Base-by-base conservation (phyloP, 371 early-diverging fungal species). In the Conidiobolus incongruus region DNA sequence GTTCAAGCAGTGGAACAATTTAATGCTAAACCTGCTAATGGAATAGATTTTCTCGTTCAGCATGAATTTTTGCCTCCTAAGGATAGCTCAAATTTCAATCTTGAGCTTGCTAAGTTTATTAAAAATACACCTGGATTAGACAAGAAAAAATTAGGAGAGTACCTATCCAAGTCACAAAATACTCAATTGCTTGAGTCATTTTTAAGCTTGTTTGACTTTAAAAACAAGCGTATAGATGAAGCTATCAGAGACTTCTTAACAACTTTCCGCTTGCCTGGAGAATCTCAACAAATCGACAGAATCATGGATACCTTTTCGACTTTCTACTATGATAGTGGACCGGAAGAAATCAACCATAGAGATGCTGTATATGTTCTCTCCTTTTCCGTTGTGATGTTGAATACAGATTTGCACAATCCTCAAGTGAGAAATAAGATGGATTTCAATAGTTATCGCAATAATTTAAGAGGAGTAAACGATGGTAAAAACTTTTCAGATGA, bases 401-500 rank as follows among this genome's bases (percentile, higher is more conserved):
- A 95, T 54, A 92, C 92, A 2, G 93, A 93, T 66, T 75, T 83
- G 51, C 88, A 94, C 51, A 92, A 81, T 60, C 81, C 72, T 35
- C 82, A 80, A 60, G 68, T 84, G 22, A 63, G 76, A 45, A 30
- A 40, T 23, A 38, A 28, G 24, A 91, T 91, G 78, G 63, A 75
- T 7, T 53, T 81, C n/a, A 77, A 81, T 12, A 81, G 85, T 46
- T 94, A 87, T 56, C 66, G 68, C 39, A 69, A 74, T 45, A 89
- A 86, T 50, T 52, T 84, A 24, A 63, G 78, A 17, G 79, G 79
- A 13, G 75, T 77, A 40, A 87, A 89, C 55, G 70, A 70, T 39
- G 69, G 70, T 4, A 52, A 61, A 17, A 68, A 86, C 44, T 87
- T 89, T 47, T 55, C 62, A 15, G 45, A 49, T 10, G 81, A 68